Base-by-base conservation (phyloP, 768 basidiomycete species). In the Phylloporus sp. region DNA sequence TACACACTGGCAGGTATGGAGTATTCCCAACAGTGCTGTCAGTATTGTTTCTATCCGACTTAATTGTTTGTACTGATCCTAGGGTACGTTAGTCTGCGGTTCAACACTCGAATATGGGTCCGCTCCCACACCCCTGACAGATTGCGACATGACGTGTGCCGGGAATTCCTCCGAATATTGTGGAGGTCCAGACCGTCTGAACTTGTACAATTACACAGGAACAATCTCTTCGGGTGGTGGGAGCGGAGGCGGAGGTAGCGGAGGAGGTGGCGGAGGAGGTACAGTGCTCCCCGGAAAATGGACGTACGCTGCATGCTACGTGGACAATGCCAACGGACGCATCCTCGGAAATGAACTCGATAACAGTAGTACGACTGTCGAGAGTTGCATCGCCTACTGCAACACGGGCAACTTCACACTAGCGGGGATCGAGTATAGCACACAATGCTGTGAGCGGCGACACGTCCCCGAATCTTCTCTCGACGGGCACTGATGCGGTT, bases 321-420 rank as follows among this genome's bases (percentile, higher is more conserved):
- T 88, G 80, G 88, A 91, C 62, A 82, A 82, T 48, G 80, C 77
- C 0, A 62, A 77, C 58, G 88, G 88, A 12, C 85, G 86, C 11
- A 71, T 83, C n/a, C 73, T 88, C 50, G 58, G 66, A 24, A 72
- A 68, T 28, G 72, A 78, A 56, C 52, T 73, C 0, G 72, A 77
- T 48, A 64, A 59, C 36, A 64, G 54, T 41, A 52, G 57, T 8
- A 70, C 74, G 55, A 92, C 90, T 0, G 77, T 88, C 40, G 72
- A 86, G 58, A 64, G 62, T 12, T 95, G 92, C 61, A 76, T 91
- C 44, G 64, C 69, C 4, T 64, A 73, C 24, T 95, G 92, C 66
- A 59, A 59, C 0, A 61, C 72, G 2, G 70, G 73, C 54, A 80
- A 81, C 52, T 89, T 76, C 68, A 80, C 82, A 0, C 59, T 89